These are phyloP conservation scores for Erodium texanum DNA, from an alignment of 441 rosid species.

Conservation along the genomic window DNA sequence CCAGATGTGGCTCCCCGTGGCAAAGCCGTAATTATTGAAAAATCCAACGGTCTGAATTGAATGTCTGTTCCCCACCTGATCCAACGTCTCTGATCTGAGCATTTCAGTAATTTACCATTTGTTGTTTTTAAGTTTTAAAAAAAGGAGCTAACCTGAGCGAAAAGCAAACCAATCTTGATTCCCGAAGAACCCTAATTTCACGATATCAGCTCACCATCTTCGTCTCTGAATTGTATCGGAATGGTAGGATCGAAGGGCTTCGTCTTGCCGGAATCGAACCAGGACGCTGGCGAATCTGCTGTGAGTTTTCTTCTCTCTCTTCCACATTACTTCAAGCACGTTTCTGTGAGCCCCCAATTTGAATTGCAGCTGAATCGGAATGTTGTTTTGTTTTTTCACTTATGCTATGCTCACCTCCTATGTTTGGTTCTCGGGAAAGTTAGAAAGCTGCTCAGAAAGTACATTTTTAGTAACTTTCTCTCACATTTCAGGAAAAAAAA, in stretches of 20 bases:
- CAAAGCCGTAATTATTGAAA: background rate
- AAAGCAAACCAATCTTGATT: background rate
- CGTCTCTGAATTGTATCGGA: background rate
- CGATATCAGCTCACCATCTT: background rate
- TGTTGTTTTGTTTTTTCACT: background rate
- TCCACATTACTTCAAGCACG: background rate
- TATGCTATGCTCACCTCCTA: background rate
- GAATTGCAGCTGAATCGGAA: background rate
- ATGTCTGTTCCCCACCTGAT: slow-evolving; percentile 35
- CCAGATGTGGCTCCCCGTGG: background rate
- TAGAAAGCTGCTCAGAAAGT: background rate
- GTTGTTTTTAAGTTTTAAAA: background rate
- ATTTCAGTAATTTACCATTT: background rate
- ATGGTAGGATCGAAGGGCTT: slow-evolving; percentile 67
- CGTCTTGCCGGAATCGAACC: slow-evolving; percentile 40
- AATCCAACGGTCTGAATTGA: slow-evolving; percentile 32
- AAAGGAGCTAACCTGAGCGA: slow-evolving; percentile 8
- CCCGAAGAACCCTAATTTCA: background rate
- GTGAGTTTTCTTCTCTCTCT: slow-evolving; percentile 35
- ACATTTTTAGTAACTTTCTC: background rate
- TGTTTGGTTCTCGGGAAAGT: background rate
- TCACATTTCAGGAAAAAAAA: background rate
- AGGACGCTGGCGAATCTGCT: slow-evolving; percentile 38
- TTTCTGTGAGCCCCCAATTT: slow-evolving; percentile 15
- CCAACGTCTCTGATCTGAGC: slow-evolving; percentile 24